phyloP scores from a whole-genome alignment of 345 rosid species.

The Populus pruinosa region DNA sequence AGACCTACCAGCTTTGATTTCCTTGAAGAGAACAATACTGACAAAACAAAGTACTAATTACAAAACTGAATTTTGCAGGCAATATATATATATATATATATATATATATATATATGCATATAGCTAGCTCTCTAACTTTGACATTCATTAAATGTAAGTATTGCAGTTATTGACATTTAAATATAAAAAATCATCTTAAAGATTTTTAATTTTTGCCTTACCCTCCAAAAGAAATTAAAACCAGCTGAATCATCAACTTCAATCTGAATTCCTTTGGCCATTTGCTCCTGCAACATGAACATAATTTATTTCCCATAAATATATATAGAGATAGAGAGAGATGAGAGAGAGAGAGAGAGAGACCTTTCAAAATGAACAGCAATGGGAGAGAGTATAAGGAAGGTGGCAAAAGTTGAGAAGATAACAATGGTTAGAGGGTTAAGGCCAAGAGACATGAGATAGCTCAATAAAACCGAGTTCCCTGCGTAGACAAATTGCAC shows the following conservation, averaged over 20 bases:
- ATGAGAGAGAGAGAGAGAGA: not conserved
- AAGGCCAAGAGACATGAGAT: constrained; percentile 77
- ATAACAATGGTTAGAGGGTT: constrained; percentile 60
- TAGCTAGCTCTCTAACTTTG: too few species aligned
- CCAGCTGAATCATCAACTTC: constrained; percentile 58
- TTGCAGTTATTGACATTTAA: not conserved
- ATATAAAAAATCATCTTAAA: not conserved
- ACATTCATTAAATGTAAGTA: not conserved
- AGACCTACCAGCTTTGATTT: too few species aligned
- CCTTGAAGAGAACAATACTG: not conserved
- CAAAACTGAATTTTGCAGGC: not conserved
- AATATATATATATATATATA: not conserved
- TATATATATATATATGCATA: not conserved
- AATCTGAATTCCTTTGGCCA: constrained; percentile 59
- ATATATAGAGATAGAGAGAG: not conserved
- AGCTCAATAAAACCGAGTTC: constrained; percentile 57
- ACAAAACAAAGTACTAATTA: not conserved
- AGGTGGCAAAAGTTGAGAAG: constrained; percentile 64
- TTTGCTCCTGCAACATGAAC: constrained; percentile 46
- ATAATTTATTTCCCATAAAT: not conserved
- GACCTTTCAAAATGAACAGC: constrained; percentile 77
- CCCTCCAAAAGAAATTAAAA: constrained; percentile 80
- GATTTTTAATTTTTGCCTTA: constrained; percentile 20
- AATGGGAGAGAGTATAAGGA: constrained; percentile 62
- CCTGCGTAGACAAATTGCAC: constrained; percentile 71